A percentile compares a stretch with the other conserved stretches of the same genome.
phyloP scores from a whole-genome alignment of 2,329 filamentous ascomycete species.

The Alternaria viburni region DNA sequence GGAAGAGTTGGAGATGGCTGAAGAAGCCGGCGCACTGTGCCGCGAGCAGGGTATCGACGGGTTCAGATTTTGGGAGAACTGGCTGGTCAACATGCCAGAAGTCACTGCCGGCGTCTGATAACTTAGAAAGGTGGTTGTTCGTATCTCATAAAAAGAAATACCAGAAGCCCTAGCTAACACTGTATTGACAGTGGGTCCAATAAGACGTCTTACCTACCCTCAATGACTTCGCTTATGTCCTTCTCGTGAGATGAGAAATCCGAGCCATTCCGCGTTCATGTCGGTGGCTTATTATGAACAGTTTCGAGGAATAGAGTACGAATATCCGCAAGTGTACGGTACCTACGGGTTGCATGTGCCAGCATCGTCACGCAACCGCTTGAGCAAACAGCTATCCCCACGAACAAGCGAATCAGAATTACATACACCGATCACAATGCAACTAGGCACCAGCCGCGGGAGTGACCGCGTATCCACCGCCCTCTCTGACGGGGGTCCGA shows the following conservation, averaged over 20 bases:
- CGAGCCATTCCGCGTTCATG: neutral
- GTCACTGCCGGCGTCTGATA: neutral
- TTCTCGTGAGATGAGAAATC: neutral
- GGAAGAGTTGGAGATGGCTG: slow-evolving; percentile 96
- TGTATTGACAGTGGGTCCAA: neutral
- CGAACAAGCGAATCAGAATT: neutral
- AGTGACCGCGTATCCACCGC: slow-evolving; percentile 4
- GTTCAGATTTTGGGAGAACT: slow-evolving; percentile 90
- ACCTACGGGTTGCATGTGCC: neutral
- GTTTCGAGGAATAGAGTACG: neutral
- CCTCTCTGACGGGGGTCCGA: too few species aligned
- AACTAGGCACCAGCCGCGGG: slow-evolving; percentile 5
- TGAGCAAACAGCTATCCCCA: neutral
- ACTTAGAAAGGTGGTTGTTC: neutral
- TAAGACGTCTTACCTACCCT: neutral
- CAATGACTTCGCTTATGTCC: neutral
- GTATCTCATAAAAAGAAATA: neutral
- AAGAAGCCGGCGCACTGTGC: slow-evolving; percentile 85
- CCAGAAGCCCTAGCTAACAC: neutral
- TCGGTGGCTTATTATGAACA: neutral
- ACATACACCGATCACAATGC: neutral
- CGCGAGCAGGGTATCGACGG: slow-evolving; percentile 93
- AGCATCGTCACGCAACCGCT: neutral
- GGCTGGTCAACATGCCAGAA: slow-evolving; percentile 38
- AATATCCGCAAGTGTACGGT: neutral